These are phyloP conservation scores for Colletotrichum karsti DNA, from an alignment of 2,329 filamentous ascomycete genomes.

Conservation along the genomic window DNA sequence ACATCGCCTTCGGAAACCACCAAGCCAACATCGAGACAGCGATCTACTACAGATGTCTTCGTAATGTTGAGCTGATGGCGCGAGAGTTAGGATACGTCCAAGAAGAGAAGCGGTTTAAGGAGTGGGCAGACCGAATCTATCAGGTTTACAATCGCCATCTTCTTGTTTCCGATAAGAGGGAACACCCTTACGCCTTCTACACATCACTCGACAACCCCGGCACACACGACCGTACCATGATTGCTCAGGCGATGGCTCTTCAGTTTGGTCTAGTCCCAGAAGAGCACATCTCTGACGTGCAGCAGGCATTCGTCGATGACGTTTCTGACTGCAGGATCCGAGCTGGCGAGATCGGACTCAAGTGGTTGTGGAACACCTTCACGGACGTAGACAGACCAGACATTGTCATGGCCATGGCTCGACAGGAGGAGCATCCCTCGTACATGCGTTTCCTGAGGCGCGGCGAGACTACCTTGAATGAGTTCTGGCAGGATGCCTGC, in stretches of 20 bases:
- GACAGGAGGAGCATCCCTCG: slow-evolving; percentile 55
- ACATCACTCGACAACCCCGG: slow-evolving; percentile 43
- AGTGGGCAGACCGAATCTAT: slow-evolving; percentile 40
- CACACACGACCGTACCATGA: slow-evolving; percentile 44
- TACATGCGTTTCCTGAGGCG: slow-evolving; percentile 56
- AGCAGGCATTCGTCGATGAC: slow-evolving; percentile 33
- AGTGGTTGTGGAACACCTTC: slow-evolving; percentile 50
- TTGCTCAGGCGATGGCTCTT: slow-evolving; percentile 45
- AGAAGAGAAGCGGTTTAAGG: slow-evolving; percentile 35
- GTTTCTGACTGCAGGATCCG: slow-evolving; percentile 42
- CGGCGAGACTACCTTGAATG: slow-evolving; percentile 51
- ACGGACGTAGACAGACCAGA: slow-evolving; percentile 47
- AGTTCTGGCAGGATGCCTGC: slow-evolving; percentile 54
- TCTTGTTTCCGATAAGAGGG: slow-evolving; percentile 38
- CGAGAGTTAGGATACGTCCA: slow-evolving; percentile 34
- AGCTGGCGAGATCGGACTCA: slow-evolving; percentile 51
- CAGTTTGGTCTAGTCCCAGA: slow-evolving; percentile 33
- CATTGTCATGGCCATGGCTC: slow-evolving; percentile 51
- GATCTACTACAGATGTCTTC: slow-evolving; percentile 50
- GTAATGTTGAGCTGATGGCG: slow-evolving; percentile 45
- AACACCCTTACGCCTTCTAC: slow-evolving; percentile 46
- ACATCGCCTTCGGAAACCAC: slow-evolving; percentile 51
- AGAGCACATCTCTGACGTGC: slow-evolving; percentile 30
- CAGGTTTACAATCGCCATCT: slow-evolving; percentile 43
- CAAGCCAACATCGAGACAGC: slow-evolving; percentile 55